Evolutionary conservation across 2,329 filamentous ascomycete genomes (phyloP).

Genomic region (Malbranchea zuffiana): DNA sequence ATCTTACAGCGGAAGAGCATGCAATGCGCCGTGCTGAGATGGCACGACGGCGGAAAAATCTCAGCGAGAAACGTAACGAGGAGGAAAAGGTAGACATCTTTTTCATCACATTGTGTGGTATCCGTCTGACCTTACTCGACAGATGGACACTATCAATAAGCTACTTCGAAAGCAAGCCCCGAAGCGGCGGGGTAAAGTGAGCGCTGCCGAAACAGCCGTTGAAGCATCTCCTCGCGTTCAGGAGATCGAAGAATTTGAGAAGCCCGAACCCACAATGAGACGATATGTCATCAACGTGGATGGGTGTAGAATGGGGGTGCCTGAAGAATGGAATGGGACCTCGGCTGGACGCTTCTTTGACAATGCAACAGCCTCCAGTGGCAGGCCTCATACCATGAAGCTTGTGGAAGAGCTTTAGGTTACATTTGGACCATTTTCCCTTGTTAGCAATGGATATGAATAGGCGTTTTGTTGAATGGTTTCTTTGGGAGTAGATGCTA

Average conservation of each 20-base stretch:
- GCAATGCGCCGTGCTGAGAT: conserved; percentile 63
- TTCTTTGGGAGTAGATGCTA: too few relatives aligned
- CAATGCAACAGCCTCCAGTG: conserved; percentile 12
- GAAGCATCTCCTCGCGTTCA: conserved; percentile 31
- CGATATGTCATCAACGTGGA: conserved; percentile 36
- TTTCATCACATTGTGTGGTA: not conserved
- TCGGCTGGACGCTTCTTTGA: conserved; percentile 33
- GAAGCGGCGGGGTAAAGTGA: conserved; percentile 43
- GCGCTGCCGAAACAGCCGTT: conserved; percentile 33
- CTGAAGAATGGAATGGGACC: conserved; percentile 39
- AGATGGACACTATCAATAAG: conserved; percentile 58
- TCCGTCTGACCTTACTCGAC: conserved; percentile 1
- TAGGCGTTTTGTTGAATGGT: too few relatives aligned
- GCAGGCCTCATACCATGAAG: conserved; percentile 17
- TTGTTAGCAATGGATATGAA: too few relatives aligned
- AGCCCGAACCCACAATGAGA: conserved; percentile 35
- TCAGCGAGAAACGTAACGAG: conserved; percentile 66
- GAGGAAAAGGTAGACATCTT: conserved; percentile 54
- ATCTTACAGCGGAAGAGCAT: conserved; percentile 61
- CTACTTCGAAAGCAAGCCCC: conserved; percentile 57
- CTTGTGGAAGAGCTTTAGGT: conserved; percentile 31
- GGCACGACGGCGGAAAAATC: conserved; percentile 60
- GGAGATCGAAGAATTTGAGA: conserved; percentile 28
- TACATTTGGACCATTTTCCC: not conserved
- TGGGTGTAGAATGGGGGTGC: conserved; percentile 35